Percentiles rank a stretch among this genome's conserved stretches.
phyloP scores from a whole-genome alignment of 805 yeast genomes.

The Candida loeiensis region DNA sequence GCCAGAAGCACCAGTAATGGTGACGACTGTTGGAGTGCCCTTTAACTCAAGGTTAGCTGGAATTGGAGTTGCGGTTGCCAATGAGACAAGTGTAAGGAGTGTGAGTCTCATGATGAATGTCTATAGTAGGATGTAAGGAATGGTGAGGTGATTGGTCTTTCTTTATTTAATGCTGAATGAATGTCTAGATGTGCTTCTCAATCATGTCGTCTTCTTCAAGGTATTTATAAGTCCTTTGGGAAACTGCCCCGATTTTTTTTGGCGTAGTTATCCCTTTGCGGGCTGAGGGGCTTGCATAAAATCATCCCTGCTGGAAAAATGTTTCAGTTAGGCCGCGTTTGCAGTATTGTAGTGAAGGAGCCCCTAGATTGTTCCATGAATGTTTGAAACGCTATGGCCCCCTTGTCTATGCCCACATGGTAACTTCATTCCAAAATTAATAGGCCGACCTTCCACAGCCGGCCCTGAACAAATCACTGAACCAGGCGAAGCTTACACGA shows the following conservation, averaged over 20 bases:
- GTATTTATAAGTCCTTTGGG: not conserved
- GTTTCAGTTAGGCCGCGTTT: not conserved
- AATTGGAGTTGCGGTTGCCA: slow-evolving; percentile 23
- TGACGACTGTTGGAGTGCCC: slow-evolving; percentile 12
- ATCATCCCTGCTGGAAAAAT: not conserved
- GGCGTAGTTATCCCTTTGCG: not conserved
- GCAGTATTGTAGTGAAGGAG: not conserved
- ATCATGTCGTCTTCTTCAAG: slow-evolving; percentile 2
- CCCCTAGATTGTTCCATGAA: not conserved
- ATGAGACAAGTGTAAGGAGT: slow-evolving; percentile 1
- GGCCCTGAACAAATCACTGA: too few relatives aligned
- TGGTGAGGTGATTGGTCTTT: not conserved
- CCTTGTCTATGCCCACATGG: too few relatives aligned
- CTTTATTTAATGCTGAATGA: not conserved
- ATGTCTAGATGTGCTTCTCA: not conserved
- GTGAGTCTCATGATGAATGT: slow-evolving; percentile 6
- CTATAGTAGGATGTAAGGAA: not conserved
- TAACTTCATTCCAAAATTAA: too few relatives aligned
- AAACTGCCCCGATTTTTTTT: slow-evolving; percentile 1
- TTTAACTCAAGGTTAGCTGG: slow-evolving; percentile 27
- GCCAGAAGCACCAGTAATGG: slow-evolving; percentile 7
- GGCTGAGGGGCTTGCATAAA: not conserved
- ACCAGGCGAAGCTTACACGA: too few relatives aligned
- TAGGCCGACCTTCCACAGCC: too few relatives aligned
- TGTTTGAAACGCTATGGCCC: too few relatives aligned